These are phyloP conservation scores for Ogataea thermomethanolica DNA, from an alignment of 805 yeast species.

Conservation along the genomic window DNA sequence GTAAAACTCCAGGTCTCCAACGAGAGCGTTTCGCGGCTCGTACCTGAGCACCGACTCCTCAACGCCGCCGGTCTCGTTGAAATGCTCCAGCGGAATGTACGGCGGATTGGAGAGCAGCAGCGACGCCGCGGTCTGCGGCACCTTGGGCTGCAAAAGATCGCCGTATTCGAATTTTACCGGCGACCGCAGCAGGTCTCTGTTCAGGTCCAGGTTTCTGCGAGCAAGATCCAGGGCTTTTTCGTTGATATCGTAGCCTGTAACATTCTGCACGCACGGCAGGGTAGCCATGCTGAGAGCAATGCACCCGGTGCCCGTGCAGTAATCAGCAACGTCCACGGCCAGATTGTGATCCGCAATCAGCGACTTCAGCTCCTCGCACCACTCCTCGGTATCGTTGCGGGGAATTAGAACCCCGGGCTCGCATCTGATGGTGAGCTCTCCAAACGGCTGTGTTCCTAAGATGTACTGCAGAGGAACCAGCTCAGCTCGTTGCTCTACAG, in stretches of 20 bases:
- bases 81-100: constrained; percentile 57
- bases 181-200: constrained; percentile 7
- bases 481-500: constrained; percentile 50
- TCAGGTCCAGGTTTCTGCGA: constrained; percentile 35
- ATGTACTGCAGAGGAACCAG: constrained; percentile 80
- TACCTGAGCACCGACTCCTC: constrained; percentile 62
- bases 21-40: constrained; percentile 79
- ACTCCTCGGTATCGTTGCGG: constrained; percentile 93
- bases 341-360: constrained; percentile 7
- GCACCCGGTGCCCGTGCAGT: constrained; percentile 91
- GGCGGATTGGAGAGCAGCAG: constrained; percentile 89
- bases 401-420: constrained; percentile 74
- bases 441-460: constrained; percentile 85
- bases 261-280: constrained; percentile 18
- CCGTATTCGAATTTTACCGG: constrained; percentile 20
- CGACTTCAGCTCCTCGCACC: constrained; percentile 51
- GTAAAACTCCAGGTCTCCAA: constrained; percentile 76
- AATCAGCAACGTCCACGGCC: constrained; percentile 47
- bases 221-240: constrained; percentile 50
- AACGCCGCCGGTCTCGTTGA: constrained; percentile 39
- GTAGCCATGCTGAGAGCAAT: constrained; percentile 54
- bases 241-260: constrained; percentile 56
- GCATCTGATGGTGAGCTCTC: constrained; percentile 58
- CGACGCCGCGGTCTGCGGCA: constrained; percentile 33
- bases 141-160: constrained; percentile 18